Base-by-base conservation (phyloP, 2,329 filamentous ascomycete genomes). In the Ascochyta clinopodiicola region DNA sequence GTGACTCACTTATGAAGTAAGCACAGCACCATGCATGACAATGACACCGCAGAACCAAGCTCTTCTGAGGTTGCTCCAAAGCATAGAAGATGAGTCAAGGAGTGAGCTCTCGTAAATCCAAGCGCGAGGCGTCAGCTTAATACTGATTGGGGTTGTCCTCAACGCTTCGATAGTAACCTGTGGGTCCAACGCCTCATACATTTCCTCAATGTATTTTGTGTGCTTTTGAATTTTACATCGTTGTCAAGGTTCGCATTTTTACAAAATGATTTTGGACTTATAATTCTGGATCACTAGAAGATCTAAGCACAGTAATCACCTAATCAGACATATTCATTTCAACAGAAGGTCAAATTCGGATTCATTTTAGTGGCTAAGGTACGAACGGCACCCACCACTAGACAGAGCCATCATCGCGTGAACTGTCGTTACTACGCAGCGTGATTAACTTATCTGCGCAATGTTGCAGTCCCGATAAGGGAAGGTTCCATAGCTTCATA, bases 111-210 rank as follows among this genome's bases (percentile, higher is more conserved):
- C 15, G 6, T 10, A 1, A 24, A 12, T 17, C 45, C 31, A 58
- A 3, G 48, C 52, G 19, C 58, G 21, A 5, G 56, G 46, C 2
- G 10, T 50, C 43, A 63, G 17, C 4, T 61, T 60, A 12, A 43
- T 51, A 31, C 48, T 24, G 15, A 76, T 73, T 50, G 56, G 57
- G 27, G 24, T 52, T 29, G 35, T 46, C 17, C 51, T 47, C 8
- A 62, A 39, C 10, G 38, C 42, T n/a, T 57, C 38, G 17, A 63
- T 27, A 4, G 63, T 22, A 13, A n/a, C 31, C 22, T 1, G 29
- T 12, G 49, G 24, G 54, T 59, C 50, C 5, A 32, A 36, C 6
- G 0, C 19, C 21, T 56, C 49, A 61, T 62, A 70, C n/a, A 60
- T 54, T 6, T 48, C 31, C 48, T 66, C 63, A 21, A 75, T 58